Base-by-base conservation (phyloP, 2,329 filamentous ascomycete genomes). In the Cordyceps pruinosa region DNA sequence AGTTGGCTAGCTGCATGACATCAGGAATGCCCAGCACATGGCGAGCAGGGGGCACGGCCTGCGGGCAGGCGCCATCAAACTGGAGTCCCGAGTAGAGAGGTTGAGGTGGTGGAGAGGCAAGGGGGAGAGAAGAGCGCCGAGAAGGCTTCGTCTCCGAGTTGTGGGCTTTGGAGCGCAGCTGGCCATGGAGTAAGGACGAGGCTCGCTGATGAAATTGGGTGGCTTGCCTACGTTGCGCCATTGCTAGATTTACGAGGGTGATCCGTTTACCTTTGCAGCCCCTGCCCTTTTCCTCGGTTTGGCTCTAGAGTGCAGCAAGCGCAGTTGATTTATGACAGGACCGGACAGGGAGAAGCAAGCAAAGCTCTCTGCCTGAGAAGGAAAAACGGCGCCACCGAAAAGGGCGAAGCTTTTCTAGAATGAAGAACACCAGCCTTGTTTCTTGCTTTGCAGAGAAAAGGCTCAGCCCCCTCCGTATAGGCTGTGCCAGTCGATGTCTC, bases 21-120 rank as follows among this genome's bases (percentile, higher is more conserved):
- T 54, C 41, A 46, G 41, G 51, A 32, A 23, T 46, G 51, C 30
- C n/a, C 41, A 46, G 41, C 41, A 54, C 51, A 54, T 54, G 51
- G 51, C 51, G 30, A 46, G 41, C 51, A 54, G 51, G 51, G 51
- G 51, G 13, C n/a, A 26, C n/a, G 41, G 37, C 9, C 17, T 25
- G 32, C 35, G 9, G 35, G 45, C 51, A 21, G 21, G 28, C 30
- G 32, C 17, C 15, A 41, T 45, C 23, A 42, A 35, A 37, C n/a
- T 34, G 30, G 26, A 54, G 21, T n/a, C n/a, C 39, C 34, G 4
- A 17, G 19, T 35, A 17, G 26, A 26, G 34, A 47, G n/a, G 19
- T 47, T 37, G 6, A 39, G n/a, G n/a, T 41, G 34, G 47, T 15
- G 37, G 19, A n/a, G 23, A 5, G 15, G 12, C 30, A 35, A 25